These are phyloP conservation scores for Rhodotorula sp. DNA, from an alignment of 1,284 basidiomycete genomes.

Conservation along the genomic window DNA sequence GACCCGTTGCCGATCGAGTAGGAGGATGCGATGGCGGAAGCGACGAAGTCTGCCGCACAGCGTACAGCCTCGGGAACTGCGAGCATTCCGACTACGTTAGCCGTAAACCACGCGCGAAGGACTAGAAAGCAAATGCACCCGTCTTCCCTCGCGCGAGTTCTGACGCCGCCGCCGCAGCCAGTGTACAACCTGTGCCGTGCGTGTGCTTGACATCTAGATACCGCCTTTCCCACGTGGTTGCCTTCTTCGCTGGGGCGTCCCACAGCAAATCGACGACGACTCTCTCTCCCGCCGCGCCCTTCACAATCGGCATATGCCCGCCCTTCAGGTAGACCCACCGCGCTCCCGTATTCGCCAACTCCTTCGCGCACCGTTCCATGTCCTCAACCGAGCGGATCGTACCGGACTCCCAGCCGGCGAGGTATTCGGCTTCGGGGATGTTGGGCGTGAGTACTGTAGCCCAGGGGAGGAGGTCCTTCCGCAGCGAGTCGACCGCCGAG, in stretches of 20 bases:
- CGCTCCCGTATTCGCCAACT: constrained; percentile 58
- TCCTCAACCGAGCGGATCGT: constrained; percentile 59
- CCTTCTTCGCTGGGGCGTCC: constrained; percentile 49
- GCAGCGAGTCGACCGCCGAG: constrained; percentile 64
- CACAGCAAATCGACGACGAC: constrained; percentile 76
- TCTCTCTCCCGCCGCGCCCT: constrained; percentile 21
- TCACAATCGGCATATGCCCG: constrained; percentile 65
- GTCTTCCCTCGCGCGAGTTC: constrained; percentile 60
- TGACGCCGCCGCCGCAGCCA: constrained; percentile 77
- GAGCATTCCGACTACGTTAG: not conserved
- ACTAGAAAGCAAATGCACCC: constrained; percentile 51
- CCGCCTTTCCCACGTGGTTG: constrained; percentile 64
- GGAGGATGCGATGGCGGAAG: constrained; percentile 72
- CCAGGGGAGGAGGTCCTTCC: constrained; percentile 67
- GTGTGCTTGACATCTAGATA: constrained; percentile 70
- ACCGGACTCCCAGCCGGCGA: constrained; percentile 54
- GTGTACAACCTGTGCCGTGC: constrained; percentile 91
- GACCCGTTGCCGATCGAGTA: constrained; percentile 70
- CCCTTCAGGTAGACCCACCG: constrained; percentile 79
- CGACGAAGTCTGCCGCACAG: constrained; percentile 68
- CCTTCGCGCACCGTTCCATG: constrained; percentile 64
- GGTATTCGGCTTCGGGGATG: constrained; percentile 72
- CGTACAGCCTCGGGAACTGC: constrained; percentile 62
- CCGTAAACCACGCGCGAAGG: not conserved
- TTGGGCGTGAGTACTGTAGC: constrained; percentile 82